A percentile compares a stretch with the other conserved stretches of the same genome.
phyloP scores from a whole-genome alignment of 208 protist species.

The Trypanosoma rangeli region DNA sequence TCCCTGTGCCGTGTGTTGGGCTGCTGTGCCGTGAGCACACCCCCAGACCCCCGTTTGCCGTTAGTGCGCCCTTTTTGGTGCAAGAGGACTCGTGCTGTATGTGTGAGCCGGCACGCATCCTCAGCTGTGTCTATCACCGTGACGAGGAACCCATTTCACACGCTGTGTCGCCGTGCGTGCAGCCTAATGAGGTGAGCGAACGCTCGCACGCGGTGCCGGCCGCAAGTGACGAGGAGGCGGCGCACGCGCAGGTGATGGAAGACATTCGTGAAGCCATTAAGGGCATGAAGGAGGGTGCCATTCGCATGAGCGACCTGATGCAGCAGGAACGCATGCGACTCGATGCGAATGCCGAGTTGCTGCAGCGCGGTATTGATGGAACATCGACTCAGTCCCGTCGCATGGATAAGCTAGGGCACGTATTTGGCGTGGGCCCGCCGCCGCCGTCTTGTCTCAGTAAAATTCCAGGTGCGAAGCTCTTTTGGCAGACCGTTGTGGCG shows the following conservation, averaged over 20 bases:
- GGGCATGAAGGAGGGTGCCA: constrained; percentile 59
- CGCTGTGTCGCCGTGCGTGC: background rate
- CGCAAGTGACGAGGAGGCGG: background rate
- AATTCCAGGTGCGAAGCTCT: constrained; percentile 44
- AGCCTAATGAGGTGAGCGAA: background rate
- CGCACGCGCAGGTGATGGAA: constrained; percentile 43
- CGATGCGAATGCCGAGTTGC: constrained; percentile 37
- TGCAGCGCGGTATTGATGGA: constrained; percentile 48
- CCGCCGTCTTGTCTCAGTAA: constrained; percentile 29
- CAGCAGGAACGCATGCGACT: constrained; percentile 43
- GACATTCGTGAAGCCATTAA: constrained; percentile 53
- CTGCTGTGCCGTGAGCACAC: constrained; percentile 1
- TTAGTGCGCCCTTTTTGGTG: constrained; percentile 8
- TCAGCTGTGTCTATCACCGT: background rate
- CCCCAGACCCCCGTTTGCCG: constrained; percentile 10
- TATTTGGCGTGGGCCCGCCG: constrained; percentile 16
- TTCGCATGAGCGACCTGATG: constrained; percentile 64
- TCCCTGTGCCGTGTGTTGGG: constrained; percentile 19
- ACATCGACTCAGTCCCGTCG: constrained; percentile 29
- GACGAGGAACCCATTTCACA: background rate
- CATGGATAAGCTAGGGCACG: constrained; percentile 31
- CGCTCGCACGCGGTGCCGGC: constrained; percentile 28
- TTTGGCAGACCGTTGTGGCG: constrained; percentile 52
- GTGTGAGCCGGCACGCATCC: constrained; percentile 1
- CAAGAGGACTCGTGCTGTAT: constrained; percentile 5